Base-by-base conservation (phyloP, 805 yeast genomes). In the Cyberlindnera sargentensis region DNA sequence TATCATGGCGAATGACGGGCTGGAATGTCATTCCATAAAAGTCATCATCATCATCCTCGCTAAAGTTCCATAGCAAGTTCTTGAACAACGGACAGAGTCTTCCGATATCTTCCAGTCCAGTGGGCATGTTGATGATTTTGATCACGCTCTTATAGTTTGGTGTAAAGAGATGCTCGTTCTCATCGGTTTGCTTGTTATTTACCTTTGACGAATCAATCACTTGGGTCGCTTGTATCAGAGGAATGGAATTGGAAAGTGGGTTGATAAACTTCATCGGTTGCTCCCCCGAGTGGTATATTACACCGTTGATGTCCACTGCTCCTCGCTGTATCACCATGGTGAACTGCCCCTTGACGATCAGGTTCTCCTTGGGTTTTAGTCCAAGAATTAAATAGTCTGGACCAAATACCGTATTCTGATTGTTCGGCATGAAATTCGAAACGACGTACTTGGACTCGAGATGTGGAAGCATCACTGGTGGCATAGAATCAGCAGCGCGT, bases 291-390 rank as follows among this genome's bases (percentile, higher is more conserved):
- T 53, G 70, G 51, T 61, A 61, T 1, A 56, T 35, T 20, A 61
- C 43, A 50, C 71, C 65, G 48, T 79, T 78, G 1, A 78, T 46
- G 4, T 59, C 47, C 1, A 75, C 54, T 0, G 73, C 70, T 15
- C 84, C 84, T 41, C 72, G 56, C 46, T 68, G 70, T 0, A 78
- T 60, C 4, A 55, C 54, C 25, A 78, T 40, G 4, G 37, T 51
- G 48, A 66, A 76, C 46, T 71, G 77, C 1, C 84, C 84, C 43
- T 64, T 61, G 1, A 78, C 42, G 34, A 75, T 50, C 3, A 78
- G 45, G 40, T 55, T 64, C 44, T 78, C 77, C 27, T 61, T 58
- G 2, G 57, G 48, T 42, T 66, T 69, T 31, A 78, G 62, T 0
- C 76, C 80, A 35, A 76, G 39, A 4, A 62, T 56, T 1, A 67